phyloP scores from a whole-genome alignment of 495 filamentous ascomycete genomes.

The Aspergillus heteromorphus region DNA sequence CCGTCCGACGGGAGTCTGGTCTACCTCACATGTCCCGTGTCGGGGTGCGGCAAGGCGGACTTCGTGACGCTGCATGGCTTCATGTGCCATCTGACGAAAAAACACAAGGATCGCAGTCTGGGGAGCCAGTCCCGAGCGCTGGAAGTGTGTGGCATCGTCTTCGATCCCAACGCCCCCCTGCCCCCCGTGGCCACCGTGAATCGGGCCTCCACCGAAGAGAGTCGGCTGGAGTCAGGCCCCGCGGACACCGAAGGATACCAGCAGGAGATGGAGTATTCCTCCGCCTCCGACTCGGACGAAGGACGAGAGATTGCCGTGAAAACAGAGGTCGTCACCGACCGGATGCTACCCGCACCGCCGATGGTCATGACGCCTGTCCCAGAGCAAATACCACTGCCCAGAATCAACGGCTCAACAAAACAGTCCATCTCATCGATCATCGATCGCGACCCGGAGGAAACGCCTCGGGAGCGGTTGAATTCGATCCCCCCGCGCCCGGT shows the following conservation, averaged over 20 bases:
- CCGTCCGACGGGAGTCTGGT: conserved; percentile 44
- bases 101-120: conserved; percentile 45
- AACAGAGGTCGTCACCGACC: conserved; percentile 23
- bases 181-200: conserved; percentile 31
- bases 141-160: conserved; percentile 42
- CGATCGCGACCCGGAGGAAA: conserved; percentile 32
- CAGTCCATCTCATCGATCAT: conserved; percentile 45
- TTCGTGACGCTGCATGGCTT: conserved; percentile 45
- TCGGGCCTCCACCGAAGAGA: conserved; percentile 38
- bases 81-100: conserved; percentile 48
- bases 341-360: conserved; percentile 15
- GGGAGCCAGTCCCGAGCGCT: conserved; percentile 43
- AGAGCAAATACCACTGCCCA: conserved; percentile 11
- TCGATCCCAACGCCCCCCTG: conserved; percentile 38
- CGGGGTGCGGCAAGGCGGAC: conserved; percentile 41
- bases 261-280: conserved; percentile 34
- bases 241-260: conserved; percentile 28
- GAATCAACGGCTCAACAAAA: conserved; percentile 31
- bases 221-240: conserved; percentile 26
- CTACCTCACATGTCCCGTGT: conserved; percentile 42
- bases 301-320: conserved; percentile 25
- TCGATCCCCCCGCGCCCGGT: conserved; percentile 16
- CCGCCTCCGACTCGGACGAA: conserved; percentile 31
- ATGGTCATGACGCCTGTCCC: conserved; percentile 15
- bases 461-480: conserved; percentile 22